Conservation (phyloP, 345 rosid genomes). For the Eucalyptus lansdowneana region DNA sequence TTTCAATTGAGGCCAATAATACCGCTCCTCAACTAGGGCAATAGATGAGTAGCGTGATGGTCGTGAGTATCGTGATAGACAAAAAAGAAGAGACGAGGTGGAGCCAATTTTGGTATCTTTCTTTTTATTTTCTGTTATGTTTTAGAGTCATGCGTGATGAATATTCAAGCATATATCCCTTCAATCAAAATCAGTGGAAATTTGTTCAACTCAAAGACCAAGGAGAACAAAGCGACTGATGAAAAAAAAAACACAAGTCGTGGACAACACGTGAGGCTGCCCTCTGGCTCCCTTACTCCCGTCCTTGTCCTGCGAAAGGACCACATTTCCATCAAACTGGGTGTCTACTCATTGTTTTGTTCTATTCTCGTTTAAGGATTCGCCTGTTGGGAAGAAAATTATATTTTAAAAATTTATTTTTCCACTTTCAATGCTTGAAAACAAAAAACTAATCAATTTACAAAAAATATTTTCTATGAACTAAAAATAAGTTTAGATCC, state of each 20-base stretch:
- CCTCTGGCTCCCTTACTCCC: background rate
- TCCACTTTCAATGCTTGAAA: background rate
- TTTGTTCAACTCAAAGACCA: background rate
- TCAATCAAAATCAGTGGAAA: background rate
- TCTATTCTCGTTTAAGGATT: background rate
- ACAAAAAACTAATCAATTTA: background rate
- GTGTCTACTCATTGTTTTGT: background rate
- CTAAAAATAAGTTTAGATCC: background rate
- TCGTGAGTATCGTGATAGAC: background rate
- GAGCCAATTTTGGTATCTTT: background rate
- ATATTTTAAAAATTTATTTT: fast-evolving
- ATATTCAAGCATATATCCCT: background rate
- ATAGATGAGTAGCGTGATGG: background rate
- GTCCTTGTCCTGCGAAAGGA: background rate
- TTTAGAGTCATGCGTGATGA: background rate
- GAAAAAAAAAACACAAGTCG: background rate
- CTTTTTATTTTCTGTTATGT: background rate
- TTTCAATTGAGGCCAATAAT: no score
- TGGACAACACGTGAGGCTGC: background rate
- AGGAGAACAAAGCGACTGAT: background rate
- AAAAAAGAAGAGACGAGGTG: background rate
- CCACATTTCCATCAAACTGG: background rate
- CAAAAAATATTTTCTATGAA: background rate
- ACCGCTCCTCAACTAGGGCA: no score
- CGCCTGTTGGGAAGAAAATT: background rate